Conservation (phyloP, 768 basidiomycete species). For the Fistulinella prunicolor region DNA sequence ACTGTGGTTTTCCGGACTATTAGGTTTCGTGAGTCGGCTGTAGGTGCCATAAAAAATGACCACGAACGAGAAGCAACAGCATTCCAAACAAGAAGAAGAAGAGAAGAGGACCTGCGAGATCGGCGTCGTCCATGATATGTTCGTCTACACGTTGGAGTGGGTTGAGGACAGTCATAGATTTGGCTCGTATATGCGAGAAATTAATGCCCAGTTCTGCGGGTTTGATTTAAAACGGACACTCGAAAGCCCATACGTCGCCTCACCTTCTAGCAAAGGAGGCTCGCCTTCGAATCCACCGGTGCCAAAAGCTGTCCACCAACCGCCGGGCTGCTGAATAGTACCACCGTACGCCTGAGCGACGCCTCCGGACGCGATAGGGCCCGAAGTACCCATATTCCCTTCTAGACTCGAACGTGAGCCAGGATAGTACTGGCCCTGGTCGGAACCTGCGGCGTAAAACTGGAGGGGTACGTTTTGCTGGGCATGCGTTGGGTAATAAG, state of each 20-base stretch:
- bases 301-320: slow-evolving; percentile 96
- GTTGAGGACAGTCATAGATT: slow-evolving; percentile 94
- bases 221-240: background rate
- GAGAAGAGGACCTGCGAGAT: slow-evolving; percentile 92
- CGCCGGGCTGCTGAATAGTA: slow-evolving; percentile 67
- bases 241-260: slow-evolving; percentile 10
- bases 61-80: slow-evolving; percentile 84
- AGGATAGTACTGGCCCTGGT: slow-evolving; percentile 60
- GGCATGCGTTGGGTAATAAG: slow-evolving; percentile 49
- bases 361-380: slow-evolving; percentile 45
- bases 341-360: slow-evolving; percentile 58
- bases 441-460: slow-evolving; percentile 67
- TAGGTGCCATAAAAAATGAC: background rate
- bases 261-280: slow-evolving; percentile 92
- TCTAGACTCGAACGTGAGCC: slow-evolving; percentile 77
- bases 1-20: slow-evolving; percentile 97
- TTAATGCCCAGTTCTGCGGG: slow-evolving; percentile 91
- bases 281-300: slow-evolving; percentile 96
- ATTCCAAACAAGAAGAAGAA: slow-evolving; percentile 95
- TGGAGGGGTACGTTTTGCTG: slow-evolving; percentile 64
- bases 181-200: slow-evolving; percentile 91
- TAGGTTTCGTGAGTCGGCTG: background rate
- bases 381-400: slow-evolving; percentile 58
- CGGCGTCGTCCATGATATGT: slow-evolving; percentile 98
- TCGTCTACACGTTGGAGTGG: slow-evolving; percentile 81